Evolutionary conservation across 2,329 filamentous ascomycete species (phyloP), one percentile per base, ranked within the genome.

Genomic region (Botrytis aclada): DNA sequence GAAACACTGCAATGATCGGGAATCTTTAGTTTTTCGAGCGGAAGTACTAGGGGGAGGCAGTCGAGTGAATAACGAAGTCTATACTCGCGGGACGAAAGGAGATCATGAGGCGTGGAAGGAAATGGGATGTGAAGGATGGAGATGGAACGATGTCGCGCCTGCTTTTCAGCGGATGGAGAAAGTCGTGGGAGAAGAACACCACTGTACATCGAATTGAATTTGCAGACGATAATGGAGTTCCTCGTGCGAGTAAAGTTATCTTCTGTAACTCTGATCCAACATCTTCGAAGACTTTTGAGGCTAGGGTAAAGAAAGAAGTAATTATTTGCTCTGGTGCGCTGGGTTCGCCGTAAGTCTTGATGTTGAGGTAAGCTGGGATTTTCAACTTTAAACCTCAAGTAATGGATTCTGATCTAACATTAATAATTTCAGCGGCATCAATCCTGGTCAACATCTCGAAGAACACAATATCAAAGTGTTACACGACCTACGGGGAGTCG

Each of bases 21-120:
- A 32, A n/a, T n/a, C n/a, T 22, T 16, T 72, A 7, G 66, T 67
- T 6, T 63, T 47, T 12, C n/a, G 67, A 71, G 64, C 37, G 2
- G 51, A 77, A n/a, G 66, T 76, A 16, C 47, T 78, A 62, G 83
- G 83, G n/a, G 84, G 84, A 12, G 81, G 83, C 16, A 81, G 80
- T 8, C 79, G 80, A 9, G 74, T 85, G 47, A 85, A 85, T 76
- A 82, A 79, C 14, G 81, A 83, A 77, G 78, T 83, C 39, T 83
- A 81, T 75, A 78, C 81, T 41, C 78, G 82, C 12, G 81, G 82
- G 1, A 79, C 80, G 7, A 77, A 77, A n/a, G 76, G 79, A 1
- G 84, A 84, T 61, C 84, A 85, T 61, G 79, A 86, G 62, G 79
- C 79, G 0, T 87, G 85, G 85, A 81, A 81, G 43, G 78, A 78